Conservation (phyloP, 306 rosid species). For the Phaseolus lunatus region DNA sequence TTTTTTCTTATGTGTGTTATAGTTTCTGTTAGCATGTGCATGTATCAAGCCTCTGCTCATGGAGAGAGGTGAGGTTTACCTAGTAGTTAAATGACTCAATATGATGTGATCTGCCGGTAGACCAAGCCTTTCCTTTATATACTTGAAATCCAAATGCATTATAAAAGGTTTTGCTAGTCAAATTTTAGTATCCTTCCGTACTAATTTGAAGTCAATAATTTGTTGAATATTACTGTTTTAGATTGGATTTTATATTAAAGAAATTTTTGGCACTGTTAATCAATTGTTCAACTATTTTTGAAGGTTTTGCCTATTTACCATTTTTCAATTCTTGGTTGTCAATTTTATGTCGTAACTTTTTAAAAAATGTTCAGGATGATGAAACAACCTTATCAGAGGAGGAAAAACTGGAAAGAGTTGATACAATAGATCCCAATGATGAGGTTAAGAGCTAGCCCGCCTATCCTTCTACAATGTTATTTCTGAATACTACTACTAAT, state of each 20-base stretch:
- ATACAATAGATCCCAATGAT: constrained; percentile 65
- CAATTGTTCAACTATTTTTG: constrained; percentile 2
- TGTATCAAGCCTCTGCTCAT: constrained; percentile 22
- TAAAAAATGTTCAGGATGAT: constrained; percentile 74
- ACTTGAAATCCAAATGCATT: constrained; percentile 21
- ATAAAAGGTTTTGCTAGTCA: constrained; percentile 22
- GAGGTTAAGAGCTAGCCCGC: constrained; percentile 68
- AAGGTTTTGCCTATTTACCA: constrained; percentile 4
- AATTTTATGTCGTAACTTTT: constrained; percentile 38
- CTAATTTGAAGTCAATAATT: constrained; percentile 22
- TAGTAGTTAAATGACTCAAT: constrained; percentile 33
- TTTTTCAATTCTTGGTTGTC: constrained; percentile 1
- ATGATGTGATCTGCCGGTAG: constrained; percentile 19
- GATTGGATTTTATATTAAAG: constrained; percentile 14
- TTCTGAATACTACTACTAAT: constrained; percentile 24
- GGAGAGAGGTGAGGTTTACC: constrained; percentile 1
- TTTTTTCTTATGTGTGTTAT: not conserved
- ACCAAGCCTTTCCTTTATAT: constrained; percentile 18
- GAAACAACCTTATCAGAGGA: constrained; percentile 94
- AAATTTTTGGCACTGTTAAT: constrained; percentile 28
- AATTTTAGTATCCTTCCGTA: constrained; percentile 14
- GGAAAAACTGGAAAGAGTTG: constrained; percentile 84
- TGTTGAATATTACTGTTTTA: constrained; percentile 36
- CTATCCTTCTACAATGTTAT: constrained; percentile 32
- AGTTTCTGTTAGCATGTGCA: constrained; percentile 22